phyloP scores from a whole-genome alignment of 2,329 filamentous ascomycete species.

The Hypoxylon sp. region DNA sequence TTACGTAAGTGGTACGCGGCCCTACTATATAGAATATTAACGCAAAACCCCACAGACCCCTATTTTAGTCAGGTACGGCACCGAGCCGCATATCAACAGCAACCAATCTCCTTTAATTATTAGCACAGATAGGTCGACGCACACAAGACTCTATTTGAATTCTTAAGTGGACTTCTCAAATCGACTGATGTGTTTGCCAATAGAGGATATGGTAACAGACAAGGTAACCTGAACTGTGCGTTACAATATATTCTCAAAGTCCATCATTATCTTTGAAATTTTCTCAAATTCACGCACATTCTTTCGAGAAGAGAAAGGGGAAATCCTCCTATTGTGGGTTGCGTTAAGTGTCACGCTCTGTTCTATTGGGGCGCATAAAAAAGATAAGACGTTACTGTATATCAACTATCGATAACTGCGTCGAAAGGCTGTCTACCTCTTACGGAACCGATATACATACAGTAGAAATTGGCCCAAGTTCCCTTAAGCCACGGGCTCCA shows the following conservation, averaged over 20 bases:
- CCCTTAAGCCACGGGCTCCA: not conserved
- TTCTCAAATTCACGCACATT: no score
- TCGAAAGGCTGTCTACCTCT: not conserved
- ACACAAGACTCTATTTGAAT: not conserved
- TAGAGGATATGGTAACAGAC: not conserved
- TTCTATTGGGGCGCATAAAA: no score
- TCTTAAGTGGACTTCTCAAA: not conserved
- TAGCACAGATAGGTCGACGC: not conserved
- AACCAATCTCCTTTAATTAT: not conserved
- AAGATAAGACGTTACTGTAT: no score
- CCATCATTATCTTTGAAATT: not conserved
- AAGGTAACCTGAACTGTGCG: not conserved
- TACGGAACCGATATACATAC: no score
- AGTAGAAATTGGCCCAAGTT: not conserved
- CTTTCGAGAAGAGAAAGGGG: no score
- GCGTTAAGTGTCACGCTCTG: no score
- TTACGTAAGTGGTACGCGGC: slow-evolving; percentile 36
- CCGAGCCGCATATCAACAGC: slow-evolving; percentile 28
- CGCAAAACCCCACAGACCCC: slow-evolving; percentile 16
- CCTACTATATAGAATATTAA: slow-evolving; percentile 8
- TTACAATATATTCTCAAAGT: not conserved
- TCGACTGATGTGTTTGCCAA: not conserved
- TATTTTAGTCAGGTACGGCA: slow-evolving; percentile 24
- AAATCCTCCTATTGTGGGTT: no score
- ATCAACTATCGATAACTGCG: not conserved